Base-by-base conservation (phyloP, 441 rosid genomes). In the Populus hybrid region DNA sequence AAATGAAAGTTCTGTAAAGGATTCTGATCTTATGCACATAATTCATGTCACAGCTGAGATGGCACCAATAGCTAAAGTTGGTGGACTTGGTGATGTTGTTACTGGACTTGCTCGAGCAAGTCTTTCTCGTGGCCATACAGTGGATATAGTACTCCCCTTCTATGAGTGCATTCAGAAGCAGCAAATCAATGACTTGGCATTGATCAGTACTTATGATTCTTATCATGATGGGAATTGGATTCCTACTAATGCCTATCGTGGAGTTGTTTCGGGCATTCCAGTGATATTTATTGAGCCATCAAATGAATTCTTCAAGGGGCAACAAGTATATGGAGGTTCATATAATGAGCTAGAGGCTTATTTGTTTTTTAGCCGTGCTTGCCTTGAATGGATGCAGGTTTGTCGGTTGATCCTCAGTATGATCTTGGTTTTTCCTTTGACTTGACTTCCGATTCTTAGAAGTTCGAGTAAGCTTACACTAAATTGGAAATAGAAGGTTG, bases 371-470 rank as follows among this genome's bases (percentile, higher is more conserved):
- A 87, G 87, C 75, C 86, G 92, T 32, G 90, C 92, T 77, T 89
- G 88, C 83, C 89, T 89, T 76, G 92, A 89, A 75, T 87, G 92
- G 92, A 86, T 87, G 92, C 90, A 89, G 87, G 90, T 89, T 79
- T 57, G 81, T 79, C 64, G 73, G 67, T 76, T 59, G 63, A 57
- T 57, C 7, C 10, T 26, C 32, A 6, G 14, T 9, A 38, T 26
- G 35, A 70, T 23, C 67, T 32, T 46, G 8, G 6, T 35, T 40
- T 57, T 42, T 54, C 42, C 57, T 57, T 26, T n/a, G 2, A 4
- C 30, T 78, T 66, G 42, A 64, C 10, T 65, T 24, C 16, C 69
- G 21, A 57, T 57, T 20, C 63, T 4, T 57, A 16, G n/a, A 50
- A 50, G 59, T 14, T 50, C 7, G 20, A 50, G 59, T 50, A 50